Evolutionary conservation across 164 flowering plant genomes (phyloP), one percentile per base, ranked within the genome.

Genomic region (Echeveria elegans): DNA sequence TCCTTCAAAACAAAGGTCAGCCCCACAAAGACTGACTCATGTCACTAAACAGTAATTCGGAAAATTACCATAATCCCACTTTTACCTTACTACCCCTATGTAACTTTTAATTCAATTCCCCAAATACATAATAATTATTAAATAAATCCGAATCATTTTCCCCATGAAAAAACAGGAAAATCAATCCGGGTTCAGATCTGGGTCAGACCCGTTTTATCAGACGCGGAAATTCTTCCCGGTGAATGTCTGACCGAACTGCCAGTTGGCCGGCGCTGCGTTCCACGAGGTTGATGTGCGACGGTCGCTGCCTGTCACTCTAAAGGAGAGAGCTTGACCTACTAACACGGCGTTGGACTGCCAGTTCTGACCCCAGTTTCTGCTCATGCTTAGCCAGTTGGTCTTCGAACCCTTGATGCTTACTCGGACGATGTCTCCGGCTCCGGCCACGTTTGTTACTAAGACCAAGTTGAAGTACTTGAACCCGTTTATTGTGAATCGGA

Each of bases 231-330:
- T 85, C 77, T 82, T 85, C 8, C 89, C 87, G 18, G 74, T 65
- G 66, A 83, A 85, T 0, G 89, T 83, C 70, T 85, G 89, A 41
- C 87, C 87, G 64, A 83, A 85, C 69, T 82, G 84, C 89, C 89
- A 85, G 62, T 73, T 1, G 2, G 82, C 59, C 0, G 89, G 87
- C 30, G 47, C 89, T 4, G 83, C 71, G 73, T 85, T 85, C 85
- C 85, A 80, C 1, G 87, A 82, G 30, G 89, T 85, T 72, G 85
- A 81, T n/a, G 74, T 73, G 37, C 87, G 76, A 11, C 84, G 26
- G 75, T 85, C 89, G 63, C 89, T 82, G 59, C 70, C 84, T 10
- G 67, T 72, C 38, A 85, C 82, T 38, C 87, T 58, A 64, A 85
- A 85, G 18, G 89, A 85, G 69, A 85, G 77, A 4, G 83, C n/a